Percentiles rank a stretch among this genome's conserved stretches.
phyloP scores from a whole-genome alignment of 768 basidiomycete species.

The Hypsizygus marmoreus region DNA sequence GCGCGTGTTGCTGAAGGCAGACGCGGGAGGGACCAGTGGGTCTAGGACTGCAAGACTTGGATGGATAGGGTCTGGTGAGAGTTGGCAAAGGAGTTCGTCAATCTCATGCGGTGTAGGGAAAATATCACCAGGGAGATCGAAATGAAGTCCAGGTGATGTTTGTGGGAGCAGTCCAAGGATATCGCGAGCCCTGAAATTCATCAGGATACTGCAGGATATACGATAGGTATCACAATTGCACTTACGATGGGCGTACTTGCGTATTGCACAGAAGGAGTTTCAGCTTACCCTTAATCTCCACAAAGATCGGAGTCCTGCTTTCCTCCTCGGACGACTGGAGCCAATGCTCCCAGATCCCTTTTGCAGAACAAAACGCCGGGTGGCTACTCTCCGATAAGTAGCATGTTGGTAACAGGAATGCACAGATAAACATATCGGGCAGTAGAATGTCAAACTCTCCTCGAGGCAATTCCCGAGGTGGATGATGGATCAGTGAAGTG shows the following conservation, averaged over 20 bases:
- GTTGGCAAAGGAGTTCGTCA: constrained; percentile 43
- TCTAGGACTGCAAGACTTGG: constrained; percentile 62
- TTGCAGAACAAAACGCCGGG: constrained; percentile 26
- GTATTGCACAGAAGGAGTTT: constrained; percentile 43
- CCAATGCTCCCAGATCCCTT: constrained; percentile 38
- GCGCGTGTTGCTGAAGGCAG: constrained; percentile 18
- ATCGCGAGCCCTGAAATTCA: constrained; percentile 43
- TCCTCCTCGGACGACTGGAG: constrained; percentile 21
- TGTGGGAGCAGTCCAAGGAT: constrained; percentile 39
- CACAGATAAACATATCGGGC: constrained; percentile 49
- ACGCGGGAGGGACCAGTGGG: constrained; percentile 52
- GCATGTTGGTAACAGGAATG: constrained; percentile 45
- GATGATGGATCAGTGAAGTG: constrained; percentile 24
- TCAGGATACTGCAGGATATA: neutral
- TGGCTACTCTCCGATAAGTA: constrained; percentile 19
- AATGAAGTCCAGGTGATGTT: constrained; percentile 34
- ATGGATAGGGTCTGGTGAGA: constrained; percentile 50
- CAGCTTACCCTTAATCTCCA: constrained; percentile 43
- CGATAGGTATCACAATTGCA: constrained; percentile 1
- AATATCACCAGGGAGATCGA: constrained; percentile 48
- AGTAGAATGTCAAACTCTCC: constrained; percentile 28
- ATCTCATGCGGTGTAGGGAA: constrained; percentile 52
- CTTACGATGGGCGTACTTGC: constrained; percentile 36
- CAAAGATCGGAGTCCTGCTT: constrained; percentile 26
- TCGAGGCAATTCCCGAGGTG: constrained; percentile 13